Base-by-base conservation (phyloP, 2,329 filamentous ascomycete species). In the Thyridium curvatum region DNA sequence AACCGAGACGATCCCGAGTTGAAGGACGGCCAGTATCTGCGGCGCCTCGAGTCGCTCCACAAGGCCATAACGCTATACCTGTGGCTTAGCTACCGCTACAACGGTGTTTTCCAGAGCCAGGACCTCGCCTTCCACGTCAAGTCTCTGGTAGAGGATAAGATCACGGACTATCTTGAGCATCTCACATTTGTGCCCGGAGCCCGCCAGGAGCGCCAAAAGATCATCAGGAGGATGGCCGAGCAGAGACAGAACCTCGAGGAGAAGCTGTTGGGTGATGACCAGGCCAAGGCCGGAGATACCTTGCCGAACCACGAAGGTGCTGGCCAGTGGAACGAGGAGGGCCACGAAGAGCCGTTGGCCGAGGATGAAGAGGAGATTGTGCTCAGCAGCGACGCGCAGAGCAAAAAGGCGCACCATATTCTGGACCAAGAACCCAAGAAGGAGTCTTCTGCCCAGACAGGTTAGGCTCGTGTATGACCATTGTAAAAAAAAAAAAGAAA, bases 41-140 rank as follows among this genome's bases (percentile, higher is more conserved):
- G 68, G 39, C 62, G 69, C 8, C 68, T 97, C 15, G 93, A 98
- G 58, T 59, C 66, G 3, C 70, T 98, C 13, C 93, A 98, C 64
- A 86, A 86, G 52, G 71, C 79, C 18, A 67, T 98, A 30, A 87
- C 91, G 33, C 66, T 90, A 34, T 98, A 97, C 56, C 72, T 94
- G 2, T 98, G 93, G 93, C 71, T 98, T 13, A 91, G 86, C 50
- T 97, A 91, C 61, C 82, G 91, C 7, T 94, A 91, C 59, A 72
- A 79, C 4, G 86, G 86, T 35, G 72, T 94, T 37, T 94, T 96
- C 59, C 74, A 68, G 6, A 86, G 82, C 46, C 78, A 91, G 50
- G 68, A 69, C 1, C 69, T 95, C 32, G 89, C 87, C 1, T 83
- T 86, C 46, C 81, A 95, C 55, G 78, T 87, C 35, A 94, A 95